A percentile compares a stretch with the other conserved stretches of the same genome.
Evolutionary conservation across 2,329 filamentous ascomycete species (phyloP).

Genomic region (Dactylellina leptospora): DNA sequence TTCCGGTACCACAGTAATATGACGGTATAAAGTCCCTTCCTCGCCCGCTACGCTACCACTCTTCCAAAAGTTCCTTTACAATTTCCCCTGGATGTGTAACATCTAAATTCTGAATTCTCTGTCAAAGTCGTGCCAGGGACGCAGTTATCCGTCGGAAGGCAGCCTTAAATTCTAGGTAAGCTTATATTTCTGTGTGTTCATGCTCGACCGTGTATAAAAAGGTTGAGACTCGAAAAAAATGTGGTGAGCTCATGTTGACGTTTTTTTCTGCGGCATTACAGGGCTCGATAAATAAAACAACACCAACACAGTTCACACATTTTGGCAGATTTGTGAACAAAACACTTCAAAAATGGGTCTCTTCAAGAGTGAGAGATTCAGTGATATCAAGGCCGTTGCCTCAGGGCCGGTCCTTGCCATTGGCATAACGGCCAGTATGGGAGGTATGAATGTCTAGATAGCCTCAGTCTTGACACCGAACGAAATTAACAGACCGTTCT

Average conservation of each 20-base stretch:
- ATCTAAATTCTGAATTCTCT: too few species aligned
- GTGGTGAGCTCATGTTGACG: too few species aligned
- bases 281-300: background rate
- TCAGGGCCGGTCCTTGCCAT: slow-evolving; percentile 52
- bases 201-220: background rate
- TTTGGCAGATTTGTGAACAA: background rate
- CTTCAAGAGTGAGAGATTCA: slow-evolving; percentile 43
- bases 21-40: slow-evolving; percentile 38
- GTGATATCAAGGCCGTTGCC: slow-evolving; percentile 50
- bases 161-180: slow-evolving; percentile 12
- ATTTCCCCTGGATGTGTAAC: too few species aligned
- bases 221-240: background rate
- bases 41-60: too few species aligned
- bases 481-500: background rate
- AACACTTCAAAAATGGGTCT: slow-evolving; percentile 30
- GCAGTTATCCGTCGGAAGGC: slow-evolving; percentile 20
- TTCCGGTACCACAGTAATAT: background rate
- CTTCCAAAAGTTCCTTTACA: too few species aligned
- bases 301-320: slow-evolving; percentile 6
- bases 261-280: too few species aligned
- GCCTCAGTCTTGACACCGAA: background rate
- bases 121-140: background rate
- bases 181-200: slow-evolving; percentile 9
- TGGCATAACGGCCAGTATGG: slow-evolving; percentile 50
- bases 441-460: slow-evolving; percentile 4